Conservation (phyloP, 2,329 filamentous ascomycete species). For the Trichoderma brevicompactum region DNA sequence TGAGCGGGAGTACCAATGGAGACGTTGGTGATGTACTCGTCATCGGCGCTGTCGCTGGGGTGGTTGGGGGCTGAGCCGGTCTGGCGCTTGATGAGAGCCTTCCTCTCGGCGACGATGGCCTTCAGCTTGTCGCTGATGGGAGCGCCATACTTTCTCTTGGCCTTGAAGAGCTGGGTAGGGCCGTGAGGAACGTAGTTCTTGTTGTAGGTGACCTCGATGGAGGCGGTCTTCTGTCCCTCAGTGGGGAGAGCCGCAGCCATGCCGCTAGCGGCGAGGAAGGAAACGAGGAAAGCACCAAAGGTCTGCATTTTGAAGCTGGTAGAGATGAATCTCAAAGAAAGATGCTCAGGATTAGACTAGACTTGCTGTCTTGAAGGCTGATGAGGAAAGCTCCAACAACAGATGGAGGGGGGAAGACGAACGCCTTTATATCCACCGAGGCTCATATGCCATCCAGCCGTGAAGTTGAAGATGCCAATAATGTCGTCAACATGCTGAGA, state of each 20-base stretch:
- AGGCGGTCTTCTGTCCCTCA: slow-evolving; percentile 18
- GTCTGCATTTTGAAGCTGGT: slow-evolving; percentile 31
- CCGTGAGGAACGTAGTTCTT: slow-evolving; percentile 26
- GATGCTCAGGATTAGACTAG: slow-evolving; percentile 4
- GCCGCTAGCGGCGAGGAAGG: slow-evolving; percentile 32
- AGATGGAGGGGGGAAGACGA: slow-evolving; percentile 13
- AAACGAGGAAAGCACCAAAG: slow-evolving; percentile 33
- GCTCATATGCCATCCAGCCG: neutral
- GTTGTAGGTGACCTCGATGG: slow-evolving; percentile 29
- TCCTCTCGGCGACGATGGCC: slow-evolving; percentile 13
- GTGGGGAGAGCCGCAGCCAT: slow-evolving; percentile 29
- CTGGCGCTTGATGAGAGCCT: slow-evolving; percentile 24
- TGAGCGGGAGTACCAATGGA: slow-evolving; percentile 34
- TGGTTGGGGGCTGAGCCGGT: slow-evolving; percentile 28
- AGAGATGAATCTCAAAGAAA: neutral
- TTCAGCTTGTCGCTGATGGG: slow-evolving; percentile 28
- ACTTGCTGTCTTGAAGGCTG: slow-evolving; percentile 25
- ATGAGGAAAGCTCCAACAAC: slow-evolving; percentile 12
- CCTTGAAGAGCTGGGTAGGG: slow-evolving; percentile 31
- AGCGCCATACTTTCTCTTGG: slow-evolving; percentile 30
- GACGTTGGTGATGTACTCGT: slow-evolving; percentile 31
- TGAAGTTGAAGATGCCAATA: neutral
- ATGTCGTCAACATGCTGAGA: neutral
- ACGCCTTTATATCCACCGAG: slow-evolving; percentile 25
- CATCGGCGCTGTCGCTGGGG: slow-evolving; percentile 29